Base-by-base conservation (phyloP, 2,329 filamentous ascomycete genomes). In the Colletotrichum kahawae region DNA sequence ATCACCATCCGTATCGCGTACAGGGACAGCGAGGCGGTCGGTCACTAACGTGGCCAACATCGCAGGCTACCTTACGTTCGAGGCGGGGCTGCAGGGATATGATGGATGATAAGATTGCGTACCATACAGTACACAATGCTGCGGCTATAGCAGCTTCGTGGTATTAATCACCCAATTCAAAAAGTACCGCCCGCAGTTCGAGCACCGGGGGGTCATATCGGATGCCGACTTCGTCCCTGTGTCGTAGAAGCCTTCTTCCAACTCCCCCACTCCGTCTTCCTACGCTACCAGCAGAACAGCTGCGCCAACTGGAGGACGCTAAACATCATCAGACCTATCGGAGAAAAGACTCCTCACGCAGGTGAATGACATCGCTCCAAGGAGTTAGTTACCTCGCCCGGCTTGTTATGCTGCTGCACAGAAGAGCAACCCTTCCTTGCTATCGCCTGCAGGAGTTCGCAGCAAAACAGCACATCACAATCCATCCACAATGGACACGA, bases 371-470 rank as follows among this genome's bases (percentile, higher is more conserved):
- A 54, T 54, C 36, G 31, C n/a, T 56, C 18, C 70, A 18, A 48
- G 70, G 70, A 73, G 33, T 48, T 13, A 73, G 33, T 48, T 13
- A 38, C 67, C 60, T 71, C 60, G 71, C 14, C 14, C 12, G 27
- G 43, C 21, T 27, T 64, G 27, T 7, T 33, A 29, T 29, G 67
- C 59, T 36, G 14, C 31, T 38, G 31, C 59, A 34, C 12, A 51
- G 9, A 43, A 38, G 62, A 24, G 12, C 67, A 59, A 27, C 24
- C 24, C 24, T 63, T 63, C 54, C 68, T 65, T 38, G 54, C 59
- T n/a, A 57, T 36, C 16, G 63, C 70, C 56, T 59, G 70, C 73
- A 75, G 69, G 70, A 67, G 70, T 75, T 75, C 69, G 69, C 73
- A 73, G 68, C 68, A 67, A 59, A 33, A 56, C 36, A 56, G n/a